phyloP scores from a whole-genome alignment of 2,329 filamentous ascomycete genomes.

The Polychaeton citri region DNA sequence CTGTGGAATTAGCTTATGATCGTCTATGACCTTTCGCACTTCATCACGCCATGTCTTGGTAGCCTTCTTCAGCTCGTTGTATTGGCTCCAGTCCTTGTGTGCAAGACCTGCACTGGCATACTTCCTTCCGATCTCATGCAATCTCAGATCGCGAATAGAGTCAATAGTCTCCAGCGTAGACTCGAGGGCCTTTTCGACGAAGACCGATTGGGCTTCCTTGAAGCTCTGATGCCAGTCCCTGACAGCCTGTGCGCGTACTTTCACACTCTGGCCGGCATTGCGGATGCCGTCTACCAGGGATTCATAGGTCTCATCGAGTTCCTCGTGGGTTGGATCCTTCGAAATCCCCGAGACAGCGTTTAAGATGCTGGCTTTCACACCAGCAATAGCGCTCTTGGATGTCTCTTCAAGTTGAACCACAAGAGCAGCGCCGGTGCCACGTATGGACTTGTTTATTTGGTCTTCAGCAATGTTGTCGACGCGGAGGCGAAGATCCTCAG shows the following conservation, averaged over 20 bases:
- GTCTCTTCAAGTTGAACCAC: slow-evolving; percentile 56
- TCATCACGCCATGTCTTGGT: slow-evolving; percentile 77
- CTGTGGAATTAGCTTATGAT: slow-evolving; percentile 55
- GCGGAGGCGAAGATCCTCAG: slow-evolving; percentile 51
- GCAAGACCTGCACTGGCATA: slow-evolving; percentile 96
- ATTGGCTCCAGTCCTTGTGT: slow-evolving; percentile 95
- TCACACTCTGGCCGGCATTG: slow-evolving; percentile 57
- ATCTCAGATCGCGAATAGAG: slow-evolving; percentile 65
- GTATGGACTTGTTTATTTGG: slow-evolving; percentile 53
- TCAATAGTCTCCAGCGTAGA: slow-evolving; percentile 74
- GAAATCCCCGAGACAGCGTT: slow-evolving; percentile 42
- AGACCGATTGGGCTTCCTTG: slow-evolving; percentile 52
- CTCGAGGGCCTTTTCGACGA: slow-evolving; percentile 60
- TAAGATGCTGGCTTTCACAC: slow-evolving; percentile 55
- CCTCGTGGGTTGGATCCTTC: slow-evolving; percentile 40
- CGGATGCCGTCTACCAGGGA: slow-evolving; percentile 46
- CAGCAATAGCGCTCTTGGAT: slow-evolving; percentile 48
- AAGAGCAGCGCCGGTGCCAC: slow-evolving; percentile 51
- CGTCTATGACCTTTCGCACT: slow-evolving; percentile 61
- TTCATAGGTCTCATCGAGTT: slow-evolving; percentile 39
- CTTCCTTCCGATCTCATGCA: slow-evolving; percentile 81
- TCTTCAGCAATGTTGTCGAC: slow-evolving; percentile 60
- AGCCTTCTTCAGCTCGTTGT: slow-evolving; percentile 71
- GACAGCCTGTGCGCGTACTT: slow-evolving; percentile 62
- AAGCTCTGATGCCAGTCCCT: slow-evolving; percentile 64